Evolutionary conservation across 441 rosid genomes (phyloP).

Genomic region (Populus hybrid): DNA sequence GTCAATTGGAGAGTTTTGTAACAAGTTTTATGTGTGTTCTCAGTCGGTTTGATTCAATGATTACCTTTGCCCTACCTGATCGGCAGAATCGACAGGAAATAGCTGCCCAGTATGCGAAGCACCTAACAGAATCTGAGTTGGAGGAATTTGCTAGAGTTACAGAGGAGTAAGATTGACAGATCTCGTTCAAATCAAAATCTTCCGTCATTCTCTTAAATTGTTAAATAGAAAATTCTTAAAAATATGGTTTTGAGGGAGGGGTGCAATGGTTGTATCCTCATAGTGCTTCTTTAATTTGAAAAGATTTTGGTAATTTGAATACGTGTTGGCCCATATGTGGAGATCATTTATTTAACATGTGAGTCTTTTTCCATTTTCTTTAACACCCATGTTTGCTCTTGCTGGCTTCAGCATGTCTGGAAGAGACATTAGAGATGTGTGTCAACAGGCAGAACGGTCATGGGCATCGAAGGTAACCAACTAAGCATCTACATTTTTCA

Average conservation of each 20-base stretch:
- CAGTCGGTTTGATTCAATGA: constrained; percentile 93
- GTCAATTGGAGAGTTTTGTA: constrained; percentile 8
- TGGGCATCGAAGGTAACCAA: constrained; percentile 88
- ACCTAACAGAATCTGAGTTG: constrained; percentile 59
- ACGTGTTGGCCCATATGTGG: neutral
- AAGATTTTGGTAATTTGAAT: no score
- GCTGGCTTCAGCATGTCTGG: constrained; percentile 71
- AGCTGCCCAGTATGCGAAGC: constrained; percentile 83
- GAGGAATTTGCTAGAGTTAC: constrained; percentile 62
- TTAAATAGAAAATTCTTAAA: neutral
- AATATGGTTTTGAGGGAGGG: neutral
- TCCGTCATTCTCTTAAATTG: neutral
- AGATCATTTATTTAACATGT: neutral
- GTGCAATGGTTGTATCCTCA: neutral
- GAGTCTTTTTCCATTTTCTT: neutral
- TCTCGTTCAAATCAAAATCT: neutral
- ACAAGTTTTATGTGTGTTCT: constrained; percentile 12
- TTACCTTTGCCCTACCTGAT: constrained; percentile 74
- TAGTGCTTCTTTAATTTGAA: neutral
- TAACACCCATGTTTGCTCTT: neutral
- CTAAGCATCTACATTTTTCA: neutral
- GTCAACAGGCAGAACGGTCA: constrained; percentile 93
- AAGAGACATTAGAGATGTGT: constrained; percentile 81
- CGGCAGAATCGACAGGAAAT: constrained; percentile 63
- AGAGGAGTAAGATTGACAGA: constrained; percentile 42